Base-by-base conservation (phyloP, 192 early-diverging fungal genomes). In the Borealophlyctis nickersoniae region DNA sequence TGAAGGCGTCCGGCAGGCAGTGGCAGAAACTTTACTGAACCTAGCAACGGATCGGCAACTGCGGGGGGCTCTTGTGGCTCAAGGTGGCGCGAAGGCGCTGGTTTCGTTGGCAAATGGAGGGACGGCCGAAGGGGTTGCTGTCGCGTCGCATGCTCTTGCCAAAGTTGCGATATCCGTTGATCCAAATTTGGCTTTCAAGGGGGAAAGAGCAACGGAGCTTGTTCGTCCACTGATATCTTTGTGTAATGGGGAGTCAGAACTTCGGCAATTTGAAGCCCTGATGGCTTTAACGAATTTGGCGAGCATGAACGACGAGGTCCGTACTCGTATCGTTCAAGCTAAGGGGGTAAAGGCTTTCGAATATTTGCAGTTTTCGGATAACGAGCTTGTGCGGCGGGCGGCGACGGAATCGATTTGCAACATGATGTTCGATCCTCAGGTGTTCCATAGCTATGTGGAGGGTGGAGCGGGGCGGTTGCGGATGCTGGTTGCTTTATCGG, bases 271-370 rank as follows among this genome's bases (percentile, higher is more conserved):
- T 63, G 96, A 98, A 73, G 88, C 85, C 2, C 75, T 96, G 49
- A 87, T 98, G 86, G 96, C 92, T 0, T 73, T 98, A 28, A 98
- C 96, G 0, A 98, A 98, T 65, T 79, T 98, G 0, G 89, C 88
- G 3, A 89, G 89, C 49, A 79, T 86, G 56, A 73, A 88, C 19
- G 81, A 88, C 55, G 81, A 86, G 39, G 77, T 93, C 4, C 79
- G 91, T 14, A 66, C 63, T 0, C 76, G 77, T 4, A 84, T 92
- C 60, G 73, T 79, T 28, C 69, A 79, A 22, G 77, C 74, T 1
- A 71, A 83, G 49, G 93, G 89, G 4, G 69, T 95, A 11, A 52
- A 80, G 13, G 74, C 82, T 11, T 82, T 96, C 62, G 91, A 96
- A 70, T 80, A 80, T 30, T 73, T 89, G 23, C 86, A 92, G 67